Base-by-base conservation (phyloP, 306 rosid species). In the Pterocarpus santalinus region DNA sequence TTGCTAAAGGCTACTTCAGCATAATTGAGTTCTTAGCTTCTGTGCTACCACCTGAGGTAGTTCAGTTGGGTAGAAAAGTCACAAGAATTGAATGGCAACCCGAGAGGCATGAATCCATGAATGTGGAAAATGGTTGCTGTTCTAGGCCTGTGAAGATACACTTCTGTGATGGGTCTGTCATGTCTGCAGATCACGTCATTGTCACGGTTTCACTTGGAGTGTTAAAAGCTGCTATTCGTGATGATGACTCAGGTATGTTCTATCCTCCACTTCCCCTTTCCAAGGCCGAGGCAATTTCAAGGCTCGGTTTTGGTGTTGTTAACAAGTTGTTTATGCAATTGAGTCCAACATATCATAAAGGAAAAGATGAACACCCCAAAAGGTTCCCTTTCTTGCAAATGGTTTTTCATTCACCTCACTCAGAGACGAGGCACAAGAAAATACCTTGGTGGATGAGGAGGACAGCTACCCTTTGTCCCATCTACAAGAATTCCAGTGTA, bases 361-460 rank as follows among this genome's bases (percentile, higher is more conserved):
- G 32, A 58, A 68, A 86, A 66, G 52, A 72, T 68, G 76, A 82
- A 28, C 81, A 83, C 30, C 71, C 62, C 57, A 71, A 68, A 41
- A 84, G 85, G 67, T 91, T 92, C 16, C 96, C 98, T 0, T 85
- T 61, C 69, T 62, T 93, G 38, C 91, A 93, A 86, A 85, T 95
- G 93, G 94, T 81, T 80, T 93, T 95, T 49, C 97, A 88, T 55
- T 78, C 91, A 70, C 81, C 85, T 71, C 87, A 86, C 38, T 93
- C 97, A 7, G 94, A 90, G 69, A 72, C 75, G 51, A 85, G 91
- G 85, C 69, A 80, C 73, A 91, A 90, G 65, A 91, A 85, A 72
- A 89, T 93, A 58, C 98, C 99, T 1, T 82, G 97, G 97, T 95
- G 99, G 99, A 93, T 95, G 89, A 91, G 98, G 79, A 95, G 78